Evolutionary conservation across 805 yeast species (phyloP), one percentile per base, ranked within the genome.

Genomic region (Blastobotrys peoriensis): DNA sequence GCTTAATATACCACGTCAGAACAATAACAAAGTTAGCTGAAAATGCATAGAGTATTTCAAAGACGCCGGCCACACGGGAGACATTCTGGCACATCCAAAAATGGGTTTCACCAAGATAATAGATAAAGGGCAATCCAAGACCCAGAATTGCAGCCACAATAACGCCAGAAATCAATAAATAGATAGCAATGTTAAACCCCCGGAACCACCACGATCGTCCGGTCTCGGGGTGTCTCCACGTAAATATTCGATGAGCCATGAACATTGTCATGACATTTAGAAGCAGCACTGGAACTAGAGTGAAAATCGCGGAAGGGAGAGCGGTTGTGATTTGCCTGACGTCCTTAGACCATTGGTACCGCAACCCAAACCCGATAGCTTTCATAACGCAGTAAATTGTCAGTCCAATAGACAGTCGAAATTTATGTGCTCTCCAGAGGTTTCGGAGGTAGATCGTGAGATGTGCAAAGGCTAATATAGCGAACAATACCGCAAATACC

Each of bases 161-260:
- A 44, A 82, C 69, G 4, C 74, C 80, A 22, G 70, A 43, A 22
- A 83, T 87, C 40, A 79, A 52, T 5, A 63, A 52, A 56, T 83
- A 83, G 30, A 78, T 52, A 20, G 63, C 42, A 28, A 49, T 47
- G 76, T 80, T 76, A 54, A 82, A 77, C 27, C 66, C 46, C 23
- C 16, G 18, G 22, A 37, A 37, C 43, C 43, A 38, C 45, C 61
- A 65, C 36, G 72, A 60, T 17, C 76, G 69, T 36, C 88, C 89
- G 8, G 79, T 72, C 41, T 76, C 79, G 4, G 91, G 89, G 57
- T 83, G 88, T 60, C 81, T 69, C 84, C 87, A 81, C 5, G 86
- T 80, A 62, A 81, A 81, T 18, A 83, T 66, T 58, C 89, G 73
- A 59, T 82, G 88, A 3, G 85, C 85, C 43, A 83, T 63, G 18